Evolutionary conservation across 2,329 filamentous ascomycete species (phyloP), one percentile per base, ranked within the genome.

Genomic region (Penicillium sp.): DNA sequence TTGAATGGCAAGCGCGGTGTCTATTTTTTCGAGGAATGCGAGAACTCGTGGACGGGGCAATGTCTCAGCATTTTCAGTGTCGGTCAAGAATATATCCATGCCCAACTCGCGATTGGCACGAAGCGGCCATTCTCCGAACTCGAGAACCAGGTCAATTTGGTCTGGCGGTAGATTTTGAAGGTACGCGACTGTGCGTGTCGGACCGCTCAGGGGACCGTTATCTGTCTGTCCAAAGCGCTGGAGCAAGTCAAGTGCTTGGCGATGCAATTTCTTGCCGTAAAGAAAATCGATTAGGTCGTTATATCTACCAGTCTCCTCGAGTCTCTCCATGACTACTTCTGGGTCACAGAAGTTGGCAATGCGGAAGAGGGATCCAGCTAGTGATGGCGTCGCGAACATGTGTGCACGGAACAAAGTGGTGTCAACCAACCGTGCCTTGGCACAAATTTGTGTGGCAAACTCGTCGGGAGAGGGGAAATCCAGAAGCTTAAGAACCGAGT

Each of bases 321-420:
- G 79, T 67, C 92, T 92, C 73, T 96, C 90, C 70, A 96, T 94
- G 23, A 99, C 93, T 3, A 97, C 94, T 31, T 91, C 88, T 0
- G 94, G 93, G 67, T 99, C 93, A 73, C 94, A 97, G 71, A 97
- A 97, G 72, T 99, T 99, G 70, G 92, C 88, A 50, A 97, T 91
- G 25, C 94, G 91, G 78, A 99, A 97, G 0, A 99, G 82, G 0
- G 92, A 91, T 2, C 90, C 90, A 4, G 92, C 92, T 11, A 99
- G 81, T 6, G 88, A 86, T 5, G 94, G 93, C 8, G 87, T 87
- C 4, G 89, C 91, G 68, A 93, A 91, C 92, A 99, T 97, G 73
- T 96, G 95, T 0, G 91, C 89, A 16, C 93, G 86, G 79, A 99
- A 97, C 0, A 99, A 82, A 0, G 92, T 93, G 0, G 94, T 99